A percentile compares a stretch with the other conserved stretches of the same genome.
phyloP scores from a whole-genome alignment of 1,284 basidiomycete species.

The Naganishia liquefaciens region DNA sequence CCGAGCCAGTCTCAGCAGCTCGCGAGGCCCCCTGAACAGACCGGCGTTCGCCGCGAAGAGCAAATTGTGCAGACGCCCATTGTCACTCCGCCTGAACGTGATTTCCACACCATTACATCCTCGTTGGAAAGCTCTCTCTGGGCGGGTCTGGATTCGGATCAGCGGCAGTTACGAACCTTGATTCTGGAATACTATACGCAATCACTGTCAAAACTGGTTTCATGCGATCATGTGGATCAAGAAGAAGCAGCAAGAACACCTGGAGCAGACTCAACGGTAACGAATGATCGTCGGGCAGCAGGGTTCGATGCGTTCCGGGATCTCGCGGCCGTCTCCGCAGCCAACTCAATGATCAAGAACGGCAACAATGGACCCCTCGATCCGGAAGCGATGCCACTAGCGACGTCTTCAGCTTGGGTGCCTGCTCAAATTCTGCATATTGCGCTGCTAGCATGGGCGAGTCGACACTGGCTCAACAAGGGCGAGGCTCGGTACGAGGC shows the following conservation, averaged over 20 bases:
- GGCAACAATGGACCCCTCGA: not conserved
- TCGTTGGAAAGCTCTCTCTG: slow-evolving; percentile 13
- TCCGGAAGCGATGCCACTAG: not conserved
- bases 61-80: not conserved
- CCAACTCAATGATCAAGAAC: not conserved
- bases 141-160: slow-evolving; percentile 11
- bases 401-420: not conserved
- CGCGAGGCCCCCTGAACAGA: not conserved
- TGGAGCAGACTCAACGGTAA: slow-evolving; percentile 1
- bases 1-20: not conserved
- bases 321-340: slow-evolving; percentile 21
- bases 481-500: slow-evolving; percentile 43
- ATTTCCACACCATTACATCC: not conserved
- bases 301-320: slow-evolving; percentile 31
- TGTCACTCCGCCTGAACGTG: not conserved
- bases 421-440: slow-evolving; percentile 41
- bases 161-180: slow-evolving; percentile 10
- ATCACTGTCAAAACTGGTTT: slow-evolving; percentile 29
- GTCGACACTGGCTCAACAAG: slow-evolving; percentile 43
- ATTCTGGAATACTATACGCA: slow-evolving; percentile 30
- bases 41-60: not conserved
- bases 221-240: slow-evolving; percentile 26
- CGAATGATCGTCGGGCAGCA: slow-evolving; percentile 16
- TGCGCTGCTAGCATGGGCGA: slow-evolving; percentile 44
- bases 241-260: not conserved